Evolutionary conservation across 2,329 filamentous ascomycete species (phyloP), one percentile per base, ranked within the genome.

Genomic region (Taxawa tesnikishii): DNA sequence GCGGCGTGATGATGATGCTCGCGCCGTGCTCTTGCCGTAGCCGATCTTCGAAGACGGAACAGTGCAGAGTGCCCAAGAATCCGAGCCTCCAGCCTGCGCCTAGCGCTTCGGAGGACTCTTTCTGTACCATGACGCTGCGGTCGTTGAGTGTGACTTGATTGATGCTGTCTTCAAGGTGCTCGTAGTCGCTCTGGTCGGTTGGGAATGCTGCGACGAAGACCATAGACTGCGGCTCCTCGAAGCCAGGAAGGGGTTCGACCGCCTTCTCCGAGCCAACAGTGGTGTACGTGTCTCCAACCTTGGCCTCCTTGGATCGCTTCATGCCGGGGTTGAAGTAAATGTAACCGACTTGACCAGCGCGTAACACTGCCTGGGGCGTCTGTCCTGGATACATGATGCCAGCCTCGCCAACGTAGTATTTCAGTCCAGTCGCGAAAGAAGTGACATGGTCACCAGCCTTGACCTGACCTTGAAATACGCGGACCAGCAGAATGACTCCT

Each of bases 141-240:
- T 98, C 90, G 53, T 98, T 98, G 32, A 98, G 73, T 2, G 88
- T 77, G 10, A 98, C 75, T 53, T 96, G 88, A 38, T 80, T 79
- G 50, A 98, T 94, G 54, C 85, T 94, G 54, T 96, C 88, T 41
- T 92, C 83, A 4, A 98, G 64, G 49, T 85, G 81, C 26, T 73
- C 71, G 50, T 93, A 88, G 54, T 94, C 83, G 45, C 77, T 67
- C 44, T 93, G 85, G 48, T 98, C 87, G 0, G 87, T 85, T 0
- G 90, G 90, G 47, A 94, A 98, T 0, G 90, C 90, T 1, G 88
- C 87, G 4, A 98, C 90, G 45, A 98, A 98, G 4, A 98, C 90
- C 90, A 98, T 98, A 5, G 87, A 81, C 55, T 98, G 93, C 1
- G 90, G 88, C 55, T 98, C 90, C 51, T 94, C 88, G 39, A 98